Percentiles rank a stretch among this genome's conserved stretches.
Evolutionary conservation across 768 basidiomycete genomes (phyloP).

Genomic region (Rhizopogon vesiculosus): DNA sequence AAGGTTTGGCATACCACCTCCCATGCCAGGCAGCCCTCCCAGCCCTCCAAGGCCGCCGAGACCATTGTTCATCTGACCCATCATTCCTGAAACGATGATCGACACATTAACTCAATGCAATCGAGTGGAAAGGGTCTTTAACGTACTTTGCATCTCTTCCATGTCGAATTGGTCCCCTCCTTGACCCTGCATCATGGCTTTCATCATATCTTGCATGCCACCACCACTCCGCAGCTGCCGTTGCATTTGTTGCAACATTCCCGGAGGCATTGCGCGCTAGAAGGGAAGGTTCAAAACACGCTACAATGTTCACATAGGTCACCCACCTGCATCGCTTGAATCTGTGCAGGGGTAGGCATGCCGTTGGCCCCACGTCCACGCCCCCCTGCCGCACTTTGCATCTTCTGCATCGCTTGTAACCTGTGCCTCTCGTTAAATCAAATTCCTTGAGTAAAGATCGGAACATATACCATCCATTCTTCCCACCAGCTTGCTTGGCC

Average conservation of each 20-base stretch:
- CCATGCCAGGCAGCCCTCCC: conserved; percentile 47
- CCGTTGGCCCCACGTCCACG: conserved; percentile 84
- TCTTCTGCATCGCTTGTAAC: conserved; percentile 88
- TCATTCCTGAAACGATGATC: conserved; percentile 57
- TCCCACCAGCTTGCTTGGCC: conserved; percentile 97
- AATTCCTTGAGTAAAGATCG: conserved; percentile 3
- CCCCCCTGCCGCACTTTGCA: conserved; percentile 83
- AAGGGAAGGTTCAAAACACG: conserved; percentile 2
- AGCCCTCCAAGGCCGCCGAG: conserved; percentile 47
- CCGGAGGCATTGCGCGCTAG: conserved; percentile 90
- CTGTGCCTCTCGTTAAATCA: conserved; percentile 28
- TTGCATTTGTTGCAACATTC: conserved; percentile 93
- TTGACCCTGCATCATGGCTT: conserved; percentile 94
- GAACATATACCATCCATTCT: conserved; percentile 79
- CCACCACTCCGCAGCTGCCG: conserved; percentile 74
- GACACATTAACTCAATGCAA: conserved; percentile 3
- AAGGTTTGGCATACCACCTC: conserved; percentile 69
- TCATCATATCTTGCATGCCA: conserved; percentile 98
- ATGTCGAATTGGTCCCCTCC: conserved; percentile 88
- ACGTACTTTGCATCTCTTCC: conserved; percentile 89
- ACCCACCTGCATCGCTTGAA: conserved; percentile 88
- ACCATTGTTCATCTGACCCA: conserved; percentile 77
- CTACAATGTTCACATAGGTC: not conserved
- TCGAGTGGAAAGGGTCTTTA: conserved; percentile 5
- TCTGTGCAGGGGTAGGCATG: conserved; percentile 90